phyloP scores from a whole-genome alignment of 2,329 filamentous ascomycete species.

The Fusarium palustre region DNA sequence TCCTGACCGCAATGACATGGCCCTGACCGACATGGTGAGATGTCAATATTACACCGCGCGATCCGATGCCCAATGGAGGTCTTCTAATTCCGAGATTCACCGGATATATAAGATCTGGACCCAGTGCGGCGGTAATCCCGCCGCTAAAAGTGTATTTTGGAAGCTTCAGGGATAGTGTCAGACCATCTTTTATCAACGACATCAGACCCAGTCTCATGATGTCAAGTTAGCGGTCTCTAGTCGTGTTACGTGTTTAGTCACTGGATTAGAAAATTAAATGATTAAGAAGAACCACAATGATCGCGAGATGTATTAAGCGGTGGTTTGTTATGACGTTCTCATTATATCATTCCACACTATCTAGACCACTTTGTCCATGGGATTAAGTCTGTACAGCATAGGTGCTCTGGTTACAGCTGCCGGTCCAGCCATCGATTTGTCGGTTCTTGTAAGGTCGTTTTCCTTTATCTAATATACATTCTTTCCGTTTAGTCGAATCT shows the following conservation, averaged over 20 bases:
- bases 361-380: no score
- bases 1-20: conserved; percentile 7
- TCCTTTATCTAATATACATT: not conserved
- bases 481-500: not conserved
- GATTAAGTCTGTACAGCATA: no score
- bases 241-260: not conserved
- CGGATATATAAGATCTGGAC: conserved; percentile 24
- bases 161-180: conserved; percentile 14
- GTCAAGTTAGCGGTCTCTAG: not conserved
- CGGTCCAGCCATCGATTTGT: rapidly evolving
- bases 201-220: conserved; percentile 13
- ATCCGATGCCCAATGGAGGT: conserved; percentile 14
- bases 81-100: conserved; percentile 29
- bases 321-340: not conserved
- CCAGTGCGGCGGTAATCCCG: conserved; percentile 29
- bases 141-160: conserved; percentile 1
- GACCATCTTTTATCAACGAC: conserved; percentile 5
- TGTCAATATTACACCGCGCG: conserved; percentile 10
- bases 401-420: not conserved
- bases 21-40: not conserved
- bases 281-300: not conserved
- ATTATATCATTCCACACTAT: not conserved
- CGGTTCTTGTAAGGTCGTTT: not conserved
- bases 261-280: conserved; percentile 51
- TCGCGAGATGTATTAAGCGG: not conserved